Evolutionary conservation across 257 asterid genomes (phyloP), one percentile per base, ranked within the genome.

Genomic region (Nicotiana benthamiana): DNA sequence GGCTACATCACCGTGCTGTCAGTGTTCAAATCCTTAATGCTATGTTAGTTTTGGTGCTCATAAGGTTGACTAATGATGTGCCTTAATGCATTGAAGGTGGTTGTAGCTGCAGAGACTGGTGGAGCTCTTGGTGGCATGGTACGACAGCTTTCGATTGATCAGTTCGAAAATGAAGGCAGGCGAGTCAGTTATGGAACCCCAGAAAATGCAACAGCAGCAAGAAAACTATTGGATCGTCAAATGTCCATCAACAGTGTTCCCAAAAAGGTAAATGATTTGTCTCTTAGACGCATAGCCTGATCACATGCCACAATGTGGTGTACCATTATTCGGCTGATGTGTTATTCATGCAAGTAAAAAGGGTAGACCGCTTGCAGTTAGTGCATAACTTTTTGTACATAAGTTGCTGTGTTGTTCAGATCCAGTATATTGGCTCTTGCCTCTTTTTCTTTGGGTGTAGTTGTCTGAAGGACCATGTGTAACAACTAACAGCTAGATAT

Each of bases 121-220:
- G 99, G 99, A 66, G 97, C 98, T 79, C 90, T 94, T 82, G 99
- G 99, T 84, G 99, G 99, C 79, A 89, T 96, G 94, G 99, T 94
- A 66, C 91, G 99, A 86, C 99, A 96, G 89, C 99, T 96, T 83
- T 94, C 99, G 22, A 95, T 95, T 40, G 99, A 95, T 89, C 99
- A 95, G 85, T 95, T 95, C 26, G 99, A 95, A 89, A 93, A 95
- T 81, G 99, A 95, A 86, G 99, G 99, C 83, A 89, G 99, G 83
- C 90, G 99, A 62, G 99, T 96, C 83, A 93, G 99, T 84, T 96
- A 94, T 72, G 99, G 99, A 79, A 94, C 98, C 62, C 98, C 98
- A 79, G 99, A 96, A 88, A 92, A 88, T 91, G 98, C 99, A 43
- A 93, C 97, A 67, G 99, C 99, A 6, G 99, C 99, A 77, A 90